Conservation (phyloP, 225 moss, liverwort and hornwort genomes). For the Antitrichia curtipendula region DNA sequence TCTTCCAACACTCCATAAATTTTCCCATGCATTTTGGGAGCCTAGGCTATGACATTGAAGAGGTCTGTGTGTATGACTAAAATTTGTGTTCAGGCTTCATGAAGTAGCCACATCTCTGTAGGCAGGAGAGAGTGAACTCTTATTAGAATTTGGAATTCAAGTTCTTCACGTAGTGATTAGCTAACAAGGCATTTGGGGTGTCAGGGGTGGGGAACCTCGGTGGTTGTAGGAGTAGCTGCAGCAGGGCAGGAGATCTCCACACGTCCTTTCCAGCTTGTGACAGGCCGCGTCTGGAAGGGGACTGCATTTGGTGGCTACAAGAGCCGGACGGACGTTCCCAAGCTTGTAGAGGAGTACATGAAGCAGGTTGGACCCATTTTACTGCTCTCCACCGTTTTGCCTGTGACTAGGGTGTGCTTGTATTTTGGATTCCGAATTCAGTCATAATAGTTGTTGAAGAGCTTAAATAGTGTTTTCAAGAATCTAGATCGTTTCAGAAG, state of each 20-base stretch:
- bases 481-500: background rate
- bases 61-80: background rate
- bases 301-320: conserved; percentile 95
- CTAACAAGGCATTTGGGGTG: background rate
- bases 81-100: background rate
- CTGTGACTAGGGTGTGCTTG: background rate
- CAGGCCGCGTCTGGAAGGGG: conserved; percentile 91
- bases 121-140: background rate
- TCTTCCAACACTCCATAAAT: background rate
- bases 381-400: background rate
- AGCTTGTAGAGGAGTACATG: conserved; percentile 76
- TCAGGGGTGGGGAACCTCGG: conserved; percentile 93
- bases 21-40: background rate
- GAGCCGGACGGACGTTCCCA: conserved; percentile 81
- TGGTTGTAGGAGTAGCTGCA: conserved; percentile 81
- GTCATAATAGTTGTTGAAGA: background rate
- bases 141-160: background rate
- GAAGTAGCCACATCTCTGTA: background rate
- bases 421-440: background rate
- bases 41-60: background rate
- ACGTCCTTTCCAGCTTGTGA: conserved; percentile 85
- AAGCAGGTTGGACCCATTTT: conserved; percentile 32
- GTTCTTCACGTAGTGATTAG: background rate
- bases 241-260: conserved; percentile 84
- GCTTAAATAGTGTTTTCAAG: too few species aligned